Base-by-base conservation (phyloP, 768 basidiomycete genomes). In the Gymnopilus dilepis region DNA sequence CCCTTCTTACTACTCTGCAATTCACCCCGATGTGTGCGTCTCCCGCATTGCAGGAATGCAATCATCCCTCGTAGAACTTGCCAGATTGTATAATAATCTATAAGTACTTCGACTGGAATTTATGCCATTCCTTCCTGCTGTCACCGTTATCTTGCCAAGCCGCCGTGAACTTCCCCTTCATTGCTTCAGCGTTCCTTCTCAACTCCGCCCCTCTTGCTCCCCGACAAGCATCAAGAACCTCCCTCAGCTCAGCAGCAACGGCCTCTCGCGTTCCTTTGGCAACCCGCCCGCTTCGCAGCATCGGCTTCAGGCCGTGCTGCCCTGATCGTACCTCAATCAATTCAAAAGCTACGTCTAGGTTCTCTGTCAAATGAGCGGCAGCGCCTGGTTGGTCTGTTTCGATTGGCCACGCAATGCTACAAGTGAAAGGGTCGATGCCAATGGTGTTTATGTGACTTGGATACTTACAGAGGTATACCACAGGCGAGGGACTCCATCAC, bases 321-420 rank as follows among this genome's bases (percentile, higher is more conserved):
- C 64, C 64, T 4, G 57, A 59, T 26, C 64, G 51, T 19, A 65
- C 58, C 28, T 65, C 57, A 21, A 65, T 33, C n/a, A 65, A 51
- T 38, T 65, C 64, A 38, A 65, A 59, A 1, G 58, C 64, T 9
- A 59, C 60, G 8, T 50, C 28, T 21, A 60, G 59, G 33, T 33
- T 52, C 9, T 56, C n/a, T 3, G 57, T 40, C 6, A 62, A 33
- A 22, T 65, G 38, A 2, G 45, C 52, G 13, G 57, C 56, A 3
- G 42, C 40, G 15, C 19, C 40, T n/a, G 61, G 64, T 21, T 62
- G 60, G 48, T 65, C 64, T 17, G 15, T 45, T 31, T 55, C 21
- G 9, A 62, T 48, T 24, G 64, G 64, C 64, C 64, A 65, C 12
- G 52, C 42, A n/a, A 65, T 62, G 34, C 64, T 65, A 41, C 11